A percentile compares a stretch with the other conserved stretches of the same genome.
Evolutionary conservation across 352 stramenopile genomes (phyloP).

Genomic region (Phytophthora nicotianae): DNA sequence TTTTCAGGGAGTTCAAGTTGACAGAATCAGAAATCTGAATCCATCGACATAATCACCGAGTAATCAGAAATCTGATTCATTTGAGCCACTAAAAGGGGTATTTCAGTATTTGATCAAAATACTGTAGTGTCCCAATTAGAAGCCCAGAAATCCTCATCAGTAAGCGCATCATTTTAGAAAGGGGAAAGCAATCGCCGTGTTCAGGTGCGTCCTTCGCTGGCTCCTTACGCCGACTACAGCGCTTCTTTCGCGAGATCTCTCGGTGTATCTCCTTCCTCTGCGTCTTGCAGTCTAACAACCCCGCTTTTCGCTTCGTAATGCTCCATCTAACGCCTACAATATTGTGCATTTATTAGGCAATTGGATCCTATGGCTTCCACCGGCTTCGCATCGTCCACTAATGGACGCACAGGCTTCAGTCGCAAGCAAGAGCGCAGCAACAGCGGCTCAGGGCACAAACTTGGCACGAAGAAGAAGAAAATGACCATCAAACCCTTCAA

Average conservation of each 20-base stretch:
- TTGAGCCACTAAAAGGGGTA: neutral
- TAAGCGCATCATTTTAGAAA: constrained; percentile 19
- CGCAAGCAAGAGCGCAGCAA: constrained; percentile 41
- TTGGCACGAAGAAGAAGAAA: constrained; percentile 69
- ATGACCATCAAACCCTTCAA: constrained; percentile 90
- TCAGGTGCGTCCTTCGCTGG: constrained; percentile 3
- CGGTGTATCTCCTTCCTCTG: neutral
- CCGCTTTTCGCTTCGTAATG: neutral
- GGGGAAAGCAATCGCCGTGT: constrained; percentile 2
- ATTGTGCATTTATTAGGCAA: neutral
- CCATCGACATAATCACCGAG: no score
- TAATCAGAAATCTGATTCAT: constrained; percentile 5
- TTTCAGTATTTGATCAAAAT: neutral
- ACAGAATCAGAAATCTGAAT: constrained; percentile 3
- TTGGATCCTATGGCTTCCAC: constrained; percentile 35
- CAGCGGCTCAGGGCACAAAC: constrained; percentile 21
- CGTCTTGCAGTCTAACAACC: neutral
- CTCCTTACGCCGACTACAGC: neutral
- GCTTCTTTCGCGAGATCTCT: no score
- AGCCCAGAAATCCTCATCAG: constrained; percentile 2
- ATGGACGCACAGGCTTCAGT: constrained; percentile 33
- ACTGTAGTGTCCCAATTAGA: constrained; percentile 1
- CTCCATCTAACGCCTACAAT: constrained; percentile 10
- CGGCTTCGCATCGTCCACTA: constrained; percentile 27
- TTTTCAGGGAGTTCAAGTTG: constrained; percentile 3